Conservation (phyloP, 2,329 filamentous ascomycete species). For the Colletotrichum lentis region DNA sequence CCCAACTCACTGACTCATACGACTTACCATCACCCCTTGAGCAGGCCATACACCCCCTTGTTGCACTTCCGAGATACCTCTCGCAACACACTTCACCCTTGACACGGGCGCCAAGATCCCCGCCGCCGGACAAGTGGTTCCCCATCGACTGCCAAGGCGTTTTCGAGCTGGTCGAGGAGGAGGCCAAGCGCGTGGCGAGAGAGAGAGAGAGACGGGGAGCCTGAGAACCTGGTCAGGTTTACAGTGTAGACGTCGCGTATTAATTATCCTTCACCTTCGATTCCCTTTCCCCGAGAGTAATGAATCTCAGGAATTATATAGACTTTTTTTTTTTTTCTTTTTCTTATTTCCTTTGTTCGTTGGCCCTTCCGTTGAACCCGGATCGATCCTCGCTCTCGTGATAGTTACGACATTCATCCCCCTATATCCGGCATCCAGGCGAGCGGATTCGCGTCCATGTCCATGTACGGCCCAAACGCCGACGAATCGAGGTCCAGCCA, state of each 20-base stretch:
- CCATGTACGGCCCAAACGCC: slow-evolving; percentile 39
- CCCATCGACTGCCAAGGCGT: slow-evolving; percentile 65
- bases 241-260: slow-evolving; percentile 39
- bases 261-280: neutral
- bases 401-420: neutral
- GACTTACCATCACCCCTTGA: neutral
- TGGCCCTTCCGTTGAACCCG: too few species aligned
- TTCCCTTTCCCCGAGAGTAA: too few species aligned
- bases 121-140: slow-evolving; percentile 51
- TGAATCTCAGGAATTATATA: neutral
- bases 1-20: too few species aligned
- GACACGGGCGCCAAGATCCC: slow-evolving; percentile 40
- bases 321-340: too few species aligned
- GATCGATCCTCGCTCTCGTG: neutral
- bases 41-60: slow-evolving; percentile 1
- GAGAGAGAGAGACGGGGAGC: slow-evolving; percentile 46
- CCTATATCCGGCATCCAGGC: slow-evolving; percentile 36
- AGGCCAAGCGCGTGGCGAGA: slow-evolving; percentile 46
- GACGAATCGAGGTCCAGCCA: slow-evolving; percentile 44
- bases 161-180: slow-evolving; percentile 65
- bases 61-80: slow-evolving; percentile 31
- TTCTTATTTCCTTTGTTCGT: too few species aligned
- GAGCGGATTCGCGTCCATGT: slow-evolving; percentile 31
- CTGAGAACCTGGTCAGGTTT: slow-evolving; percentile 50
- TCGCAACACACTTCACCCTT: slow-evolving; percentile 38